Percentiles rank a stretch among this genome's conserved stretches.
Conservation (phyloP, 163 green algal genomes). For the Chlorella variabilis region DNA sequence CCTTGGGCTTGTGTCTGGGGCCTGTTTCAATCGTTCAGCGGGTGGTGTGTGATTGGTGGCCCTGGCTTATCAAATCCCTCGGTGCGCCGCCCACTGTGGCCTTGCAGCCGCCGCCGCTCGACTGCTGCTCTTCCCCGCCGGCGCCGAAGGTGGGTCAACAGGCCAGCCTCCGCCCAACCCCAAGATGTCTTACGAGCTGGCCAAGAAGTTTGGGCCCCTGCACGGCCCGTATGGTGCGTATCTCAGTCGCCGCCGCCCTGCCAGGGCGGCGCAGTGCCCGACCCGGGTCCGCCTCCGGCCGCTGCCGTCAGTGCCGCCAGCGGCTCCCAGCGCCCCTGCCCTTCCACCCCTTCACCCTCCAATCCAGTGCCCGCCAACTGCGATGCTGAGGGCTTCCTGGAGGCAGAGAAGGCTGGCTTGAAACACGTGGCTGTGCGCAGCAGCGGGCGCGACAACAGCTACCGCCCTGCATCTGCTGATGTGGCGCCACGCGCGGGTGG, state of each 20-base stretch:
- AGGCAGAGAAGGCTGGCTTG: slow-evolving; percentile 29
- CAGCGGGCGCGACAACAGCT: slow-evolving; percentile 19
- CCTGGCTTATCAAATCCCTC: too few species aligned
- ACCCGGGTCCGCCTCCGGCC: neutral
- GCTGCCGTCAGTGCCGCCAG: too few species aligned
- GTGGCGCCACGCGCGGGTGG: slow-evolving; percentile 2
- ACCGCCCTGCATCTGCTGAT: neutral
- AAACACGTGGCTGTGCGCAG: slow-evolving; percentile 26
- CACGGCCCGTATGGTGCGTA: slow-evolving; percentile 30
- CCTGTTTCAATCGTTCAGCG: too few species aligned
- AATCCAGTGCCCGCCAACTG: slow-evolving; percentile 26
- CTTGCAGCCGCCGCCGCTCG: too few species aligned
- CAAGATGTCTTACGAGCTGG: slow-evolving; percentile 8
- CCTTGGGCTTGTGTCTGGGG: too few species aligned
- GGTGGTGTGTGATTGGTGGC: too few species aligned
- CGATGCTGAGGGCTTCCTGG: slow-evolving; percentile 34
- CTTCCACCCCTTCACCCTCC: neutral
- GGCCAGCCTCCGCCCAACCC: too few species aligned
- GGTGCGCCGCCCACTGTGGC: too few species aligned
- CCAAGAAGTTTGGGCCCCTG: slow-evolving; percentile 23
- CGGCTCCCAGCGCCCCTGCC: too few species aligned
- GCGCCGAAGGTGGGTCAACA: too few species aligned
- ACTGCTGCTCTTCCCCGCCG: too few species aligned
- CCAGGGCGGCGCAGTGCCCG: neutral
- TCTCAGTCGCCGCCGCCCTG: too few species aligned